A percentile compares a stretch with the other conserved stretches of the same genome.
These are phyloP conservation scores for Lactifluus rugatus DNA, from an alignment of 768 basidiomycete genomes.

Conservation along the genomic window DNA sequence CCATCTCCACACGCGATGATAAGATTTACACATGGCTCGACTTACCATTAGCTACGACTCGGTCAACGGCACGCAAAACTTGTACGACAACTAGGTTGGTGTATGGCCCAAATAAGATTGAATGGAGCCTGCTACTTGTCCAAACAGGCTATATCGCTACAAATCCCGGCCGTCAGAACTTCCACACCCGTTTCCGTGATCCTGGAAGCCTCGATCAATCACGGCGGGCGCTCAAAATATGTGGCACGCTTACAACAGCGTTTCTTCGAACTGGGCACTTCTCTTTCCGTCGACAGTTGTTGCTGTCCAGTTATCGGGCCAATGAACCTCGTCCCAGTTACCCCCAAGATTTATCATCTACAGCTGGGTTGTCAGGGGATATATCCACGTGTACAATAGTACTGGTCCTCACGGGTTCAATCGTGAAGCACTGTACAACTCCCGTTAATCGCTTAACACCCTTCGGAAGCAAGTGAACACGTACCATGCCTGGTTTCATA, in stretches of 20 bases:
- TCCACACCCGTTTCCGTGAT: slow-evolving; percentile 90
- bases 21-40: slow-evolving; percentile 8
- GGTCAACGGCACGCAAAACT: slow-evolving; percentile 4
- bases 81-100: slow-evolving; percentile 5
- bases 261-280: slow-evolving; percentile 97
- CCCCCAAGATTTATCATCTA: slow-evolving; percentile 91
- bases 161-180: slow-evolving; percentile 59
- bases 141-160: slow-evolving; percentile 20
- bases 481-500: slow-evolving; percentile 90
- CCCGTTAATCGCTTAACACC: neutral
- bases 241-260: slow-evolving; percentile 61
- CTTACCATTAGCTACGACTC: slow-evolving; percentile 6
- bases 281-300: slow-evolving; percentile 83
- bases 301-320: slow-evolving; percentile 97
- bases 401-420: slow-evolving; percentile 54
- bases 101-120: slow-evolving; percentile 11
- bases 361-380: slow-evolving; percentile 17
- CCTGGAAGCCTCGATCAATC: slow-evolving; percentile 33
- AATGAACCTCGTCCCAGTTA: slow-evolving; percentile 68
- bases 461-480: slow-evolving; percentile 29
- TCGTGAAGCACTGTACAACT: slow-evolving; percentile 45
- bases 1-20: slow-evolving; percentile 3
- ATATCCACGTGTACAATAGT: neutral
- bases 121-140: slow-evolving; percentile 6
- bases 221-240: slow-evolving; percentile 1